Evolutionary conservation across 129 eudicot species (phyloP).

Genomic region (Silybum marianum): DNA sequence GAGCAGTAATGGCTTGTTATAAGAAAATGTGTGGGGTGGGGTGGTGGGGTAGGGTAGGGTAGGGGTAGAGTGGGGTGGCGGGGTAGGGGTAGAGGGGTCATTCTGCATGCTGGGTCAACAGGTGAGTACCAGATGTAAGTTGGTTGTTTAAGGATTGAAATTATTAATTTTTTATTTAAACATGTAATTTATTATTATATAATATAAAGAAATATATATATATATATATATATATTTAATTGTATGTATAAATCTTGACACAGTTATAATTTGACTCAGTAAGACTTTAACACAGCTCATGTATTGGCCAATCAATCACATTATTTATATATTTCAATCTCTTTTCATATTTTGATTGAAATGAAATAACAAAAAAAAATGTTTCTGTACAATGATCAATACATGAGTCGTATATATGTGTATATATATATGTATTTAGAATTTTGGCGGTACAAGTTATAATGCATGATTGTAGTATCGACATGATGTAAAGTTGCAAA

Average conservation of each 20-base stretch:
- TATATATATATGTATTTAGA: background rate
- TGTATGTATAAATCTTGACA: background rate
- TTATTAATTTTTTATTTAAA: background rate
- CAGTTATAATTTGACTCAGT: slow-evolving; percentile 24
- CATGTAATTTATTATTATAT: no score
- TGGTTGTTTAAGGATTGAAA: background rate
- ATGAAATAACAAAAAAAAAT: slow-evolving; percentile 1
- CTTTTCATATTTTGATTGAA: slow-evolving; percentile 6
- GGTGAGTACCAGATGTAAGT: slow-evolving; percentile 15
- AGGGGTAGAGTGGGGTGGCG: no score
- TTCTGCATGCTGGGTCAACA: slow-evolving; percentile 29
- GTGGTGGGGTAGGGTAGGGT: background rate
- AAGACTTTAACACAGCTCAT: slow-evolving; percentile 14
- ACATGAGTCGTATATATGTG: no score
- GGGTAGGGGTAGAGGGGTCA: background rate
- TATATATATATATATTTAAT: background rate
- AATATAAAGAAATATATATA: no score
- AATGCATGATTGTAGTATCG: background rate
- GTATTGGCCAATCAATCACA: slow-evolving; percentile 18
- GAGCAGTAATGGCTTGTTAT: slow-evolving; percentile 10
- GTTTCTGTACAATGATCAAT: background rate
- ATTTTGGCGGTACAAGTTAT: background rate
- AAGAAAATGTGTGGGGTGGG: background rate
- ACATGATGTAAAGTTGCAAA: background rate
- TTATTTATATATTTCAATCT: background rate